Conservation (phyloP, 495 filamentous ascomycete genomes). For the Penicillium diatomitis region DNA sequence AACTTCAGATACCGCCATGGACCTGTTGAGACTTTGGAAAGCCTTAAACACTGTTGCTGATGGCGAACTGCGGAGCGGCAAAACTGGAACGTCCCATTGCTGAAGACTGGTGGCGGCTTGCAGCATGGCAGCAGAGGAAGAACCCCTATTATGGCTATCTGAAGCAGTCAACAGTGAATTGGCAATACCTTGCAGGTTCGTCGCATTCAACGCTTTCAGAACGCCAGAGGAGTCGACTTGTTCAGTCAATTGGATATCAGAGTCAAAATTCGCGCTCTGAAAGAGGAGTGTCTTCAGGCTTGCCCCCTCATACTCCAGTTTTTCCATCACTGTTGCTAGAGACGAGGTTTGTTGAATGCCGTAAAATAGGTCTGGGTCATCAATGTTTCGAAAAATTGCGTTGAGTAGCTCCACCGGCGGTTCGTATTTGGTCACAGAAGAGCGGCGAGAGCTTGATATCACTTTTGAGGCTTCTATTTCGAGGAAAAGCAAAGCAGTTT, state of each 20-base stretch:
- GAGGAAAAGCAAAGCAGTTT: slow-evolving; percentile 73
- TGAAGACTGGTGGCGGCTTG: slow-evolving; percentile 78
- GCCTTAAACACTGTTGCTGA: slow-evolving; percentile 65
- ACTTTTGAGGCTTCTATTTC: slow-evolving; percentile 58
- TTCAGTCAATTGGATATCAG: slow-evolving; percentile 54
- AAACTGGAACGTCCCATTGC: slow-evolving; percentile 84
- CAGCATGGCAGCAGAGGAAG: slow-evolving; percentile 60
- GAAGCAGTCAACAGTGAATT: slow-evolving; percentile 33
- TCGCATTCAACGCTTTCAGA: slow-evolving; percentile 35
- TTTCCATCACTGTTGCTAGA: slow-evolving; percentile 64
- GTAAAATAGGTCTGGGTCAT: slow-evolving; percentile 94
- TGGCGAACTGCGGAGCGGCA: slow-evolving; percentile 48
- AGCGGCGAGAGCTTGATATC: slow-evolving; percentile 52
- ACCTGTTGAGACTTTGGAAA: slow-evolving; percentile 70
- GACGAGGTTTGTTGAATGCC: slow-evolving; percentile 75
- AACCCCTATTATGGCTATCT: slow-evolving; percentile 17
- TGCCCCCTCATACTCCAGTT: slow-evolving; percentile 84
- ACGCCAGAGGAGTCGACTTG: slow-evolving; percentile 36
- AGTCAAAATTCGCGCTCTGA: slow-evolving; percentile 85
- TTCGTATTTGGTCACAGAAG: slow-evolving; percentile 49
- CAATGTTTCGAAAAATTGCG: slow-evolving; percentile 77
- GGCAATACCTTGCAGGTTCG: slow-evolving; percentile 39
- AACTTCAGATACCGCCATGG: slow-evolving; percentile 43
- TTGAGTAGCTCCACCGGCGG: slow-evolving; percentile 61
- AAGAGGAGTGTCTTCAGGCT: slow-evolving; percentile 85